Percentiles rank a stretch among this genome's conserved stretches.
Evolutionary conservation across 179 eudicot species (phyloP).

Genomic region (Beta lomatogona): DNA sequence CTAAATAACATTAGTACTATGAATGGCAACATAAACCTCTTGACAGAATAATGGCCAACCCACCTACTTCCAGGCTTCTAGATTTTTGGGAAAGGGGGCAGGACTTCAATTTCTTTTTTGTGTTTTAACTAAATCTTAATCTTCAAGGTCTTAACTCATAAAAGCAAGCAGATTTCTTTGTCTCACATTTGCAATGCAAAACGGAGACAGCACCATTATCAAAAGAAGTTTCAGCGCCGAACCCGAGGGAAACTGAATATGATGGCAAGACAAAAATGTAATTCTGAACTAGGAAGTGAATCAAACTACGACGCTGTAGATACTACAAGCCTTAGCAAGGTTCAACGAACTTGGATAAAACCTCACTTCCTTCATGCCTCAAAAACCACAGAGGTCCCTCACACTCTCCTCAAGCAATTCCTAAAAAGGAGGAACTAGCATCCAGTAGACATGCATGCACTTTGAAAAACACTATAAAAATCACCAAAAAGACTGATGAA

Average conservation of each 20-base stretch:
- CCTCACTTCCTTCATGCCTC: not conserved
- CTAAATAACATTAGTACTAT: not conserved
- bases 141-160: not conserved
- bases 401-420: conserved; percentile 14
- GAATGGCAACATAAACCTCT: not conserved
- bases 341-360: not conserved
- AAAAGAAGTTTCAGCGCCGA: not conserved
- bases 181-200: not conserved
- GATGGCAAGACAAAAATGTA: not conserved
- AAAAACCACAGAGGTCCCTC: not conserved
- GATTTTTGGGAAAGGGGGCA: not conserved
- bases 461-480: not conserved
- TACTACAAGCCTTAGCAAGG: not conserved
- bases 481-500: not conserved
- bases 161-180: conserved; percentile 1
- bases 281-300: not conserved
- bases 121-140: not conserved
- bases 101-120: not conserved
- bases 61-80: not conserved
- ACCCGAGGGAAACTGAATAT: not conserved
- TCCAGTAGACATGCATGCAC: not conserved
- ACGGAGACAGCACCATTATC: not conserved
- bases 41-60: conserved; percentile 1
- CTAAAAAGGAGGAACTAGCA: not conserved
- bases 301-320: not conserved